These are phyloP conservation scores for Amanita molliuscula DNA, from an alignment of 768 basidiomycete species.

Conservation along the genomic window DNA sequence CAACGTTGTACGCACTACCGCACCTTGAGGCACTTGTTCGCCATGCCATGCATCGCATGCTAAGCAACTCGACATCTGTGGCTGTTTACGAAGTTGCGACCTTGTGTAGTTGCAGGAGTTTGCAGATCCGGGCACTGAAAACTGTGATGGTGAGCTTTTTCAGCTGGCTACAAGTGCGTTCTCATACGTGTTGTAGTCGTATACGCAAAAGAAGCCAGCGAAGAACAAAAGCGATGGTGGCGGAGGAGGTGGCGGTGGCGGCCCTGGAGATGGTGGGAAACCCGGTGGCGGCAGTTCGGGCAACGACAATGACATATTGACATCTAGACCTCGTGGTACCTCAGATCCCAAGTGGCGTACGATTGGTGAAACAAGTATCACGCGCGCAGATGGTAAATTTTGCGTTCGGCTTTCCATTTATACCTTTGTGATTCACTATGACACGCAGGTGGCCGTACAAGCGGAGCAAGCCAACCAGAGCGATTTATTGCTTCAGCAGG, in stretches of 20 bases:
- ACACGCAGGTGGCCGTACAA: background rate
- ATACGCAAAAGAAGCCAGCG: slow-evolving; percentile 65
- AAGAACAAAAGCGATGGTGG: slow-evolving; percentile 56
- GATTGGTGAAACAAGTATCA: slow-evolving; percentile 14
- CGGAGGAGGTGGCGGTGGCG: slow-evolving; percentile 27
- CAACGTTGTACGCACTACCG: slow-evolving; percentile 70
- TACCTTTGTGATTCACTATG: background rate
- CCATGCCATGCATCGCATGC: slow-evolving; percentile 86
- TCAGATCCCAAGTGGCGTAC: slow-evolving; percentile 55
- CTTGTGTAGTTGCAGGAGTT: slow-evolving; percentile 74
- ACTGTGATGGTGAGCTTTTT: slow-evolving; percentile 62
- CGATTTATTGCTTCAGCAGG: background rate
- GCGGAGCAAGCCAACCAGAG: background rate
- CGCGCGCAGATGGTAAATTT: slow-evolving; percentile 8
- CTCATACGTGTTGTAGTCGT: slow-evolving; percentile 38
- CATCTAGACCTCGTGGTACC: slow-evolving; percentile 56
- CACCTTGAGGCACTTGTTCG: slow-evolving; percentile 76
- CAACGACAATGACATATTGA: slow-evolving; percentile 24
- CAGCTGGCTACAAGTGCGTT: background rate
- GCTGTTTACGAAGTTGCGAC: slow-evolving; percentile 95
- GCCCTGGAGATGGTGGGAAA: slow-evolving; percentile 23
- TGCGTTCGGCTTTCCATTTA: background rate
- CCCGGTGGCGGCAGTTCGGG: slow-evolving; percentile 26
- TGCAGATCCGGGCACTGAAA: slow-evolving; percentile 85
- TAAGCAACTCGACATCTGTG: slow-evolving; percentile 79